A percentile compares a stretch with the other conserved stretches of the same genome.
Evolutionary conservation across 352 stramenopile species (phyloP).

Genomic region (Phytopythium litorale): DNA sequence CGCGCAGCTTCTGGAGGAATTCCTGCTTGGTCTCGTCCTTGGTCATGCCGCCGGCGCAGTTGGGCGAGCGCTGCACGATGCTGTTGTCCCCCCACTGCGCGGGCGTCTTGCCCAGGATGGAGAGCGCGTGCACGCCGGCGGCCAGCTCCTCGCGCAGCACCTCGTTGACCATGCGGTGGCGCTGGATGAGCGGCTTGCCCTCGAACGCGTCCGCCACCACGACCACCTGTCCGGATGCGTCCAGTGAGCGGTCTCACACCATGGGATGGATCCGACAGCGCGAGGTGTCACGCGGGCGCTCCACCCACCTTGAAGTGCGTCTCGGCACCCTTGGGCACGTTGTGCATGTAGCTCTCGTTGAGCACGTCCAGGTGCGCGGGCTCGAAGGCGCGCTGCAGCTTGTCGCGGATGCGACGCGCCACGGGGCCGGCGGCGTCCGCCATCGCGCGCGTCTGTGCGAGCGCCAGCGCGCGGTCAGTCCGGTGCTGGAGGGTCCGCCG

Average conservation of each 20-base stretch:
- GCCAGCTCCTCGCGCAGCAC: conserved; percentile 85
- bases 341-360: conserved; percentile 96
- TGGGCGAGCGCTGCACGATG: conserved; percentile 57
- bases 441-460: conserved; percentile 18
- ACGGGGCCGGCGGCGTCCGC: conserved; percentile 39
- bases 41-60: conserved; percentile 69
- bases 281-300: too few species aligned
- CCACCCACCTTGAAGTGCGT: conserved; percentile 94
- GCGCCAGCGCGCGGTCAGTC: background rate
- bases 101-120: conserved; percentile 93
- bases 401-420: conserved; percentile 57
- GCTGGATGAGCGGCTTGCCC: conserved; percentile 78
- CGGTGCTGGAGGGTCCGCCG: background rate
- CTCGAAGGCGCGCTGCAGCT: conserved; percentile 53
- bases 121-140: conserved; percentile 91
- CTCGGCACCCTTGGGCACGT: conserved; percentile 91
- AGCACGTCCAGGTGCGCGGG: conserved; percentile 82
- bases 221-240: conserved; percentile 58
- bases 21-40: conserved; percentile 64
- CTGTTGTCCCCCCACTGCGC: conserved; percentile 82
- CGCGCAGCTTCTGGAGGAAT: conserved; percentile 38
- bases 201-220: conserved; percentile 91
- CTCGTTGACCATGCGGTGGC: conserved; percentile 91
- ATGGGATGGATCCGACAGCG: too few species aligned
- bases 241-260: too few species aligned